Evolutionary conservation across 2,329 filamentous ascomycete genomes (phyloP).

Genomic region (Ophiocordyceps australis): DNA sequence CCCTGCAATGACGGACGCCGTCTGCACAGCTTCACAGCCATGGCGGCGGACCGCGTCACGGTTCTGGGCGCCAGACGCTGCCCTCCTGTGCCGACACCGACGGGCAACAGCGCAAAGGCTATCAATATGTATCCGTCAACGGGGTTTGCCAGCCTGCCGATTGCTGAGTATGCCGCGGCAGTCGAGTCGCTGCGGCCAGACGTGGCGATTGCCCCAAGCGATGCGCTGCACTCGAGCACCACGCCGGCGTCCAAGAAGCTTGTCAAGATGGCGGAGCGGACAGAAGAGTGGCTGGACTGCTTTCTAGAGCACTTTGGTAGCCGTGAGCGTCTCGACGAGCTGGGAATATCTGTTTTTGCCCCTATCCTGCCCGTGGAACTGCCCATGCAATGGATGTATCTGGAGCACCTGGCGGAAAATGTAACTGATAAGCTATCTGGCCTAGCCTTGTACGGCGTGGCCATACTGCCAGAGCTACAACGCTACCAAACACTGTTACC

Average conservation of each 20-base stretch:
- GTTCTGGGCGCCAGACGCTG: conserved; percentile 63
- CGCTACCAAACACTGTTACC: conserved; percentile 30
- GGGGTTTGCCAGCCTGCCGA: conserved; percentile 57
- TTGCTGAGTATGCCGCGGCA: conserved; percentile 49
- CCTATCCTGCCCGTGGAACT: conserved; percentile 59
- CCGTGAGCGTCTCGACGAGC: conserved; percentile 8
- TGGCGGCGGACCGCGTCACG: conserved; percentile 45
- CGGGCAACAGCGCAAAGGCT: conserved; percentile 50
- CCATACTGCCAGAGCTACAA: conserved; percentile 47
- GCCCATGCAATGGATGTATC: conserved; percentile 61
- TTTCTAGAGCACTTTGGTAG: conserved; percentile 28
- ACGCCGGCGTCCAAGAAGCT: conserved; percentile 52
- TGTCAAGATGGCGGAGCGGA: conserved; percentile 71
- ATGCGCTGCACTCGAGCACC: conserved; percentile 34
- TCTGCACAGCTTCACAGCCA: conserved; percentile 60
- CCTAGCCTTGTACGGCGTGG: conserved; percentile 63
- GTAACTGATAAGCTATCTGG: conserved; percentile 39
- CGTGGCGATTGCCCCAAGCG: conserved; percentile 60
- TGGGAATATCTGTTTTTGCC: conserved; percentile 32
- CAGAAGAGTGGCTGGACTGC: conserved; percentile 62
- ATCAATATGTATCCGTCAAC: conserved; percentile 73
- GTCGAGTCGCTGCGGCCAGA: conserved; percentile 55
- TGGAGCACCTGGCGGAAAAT: conserved; percentile 51
- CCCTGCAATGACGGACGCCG: conserved; percentile 24
- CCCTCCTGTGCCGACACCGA: conserved; percentile 54